Percentiles rank a stretch among this genome's conserved stretches.
Evolutionary conservation across 2,329 filamentous ascomycete genomes (phyloP).

Genomic region (Immersiporthe knoxdaviesiana): DNA sequence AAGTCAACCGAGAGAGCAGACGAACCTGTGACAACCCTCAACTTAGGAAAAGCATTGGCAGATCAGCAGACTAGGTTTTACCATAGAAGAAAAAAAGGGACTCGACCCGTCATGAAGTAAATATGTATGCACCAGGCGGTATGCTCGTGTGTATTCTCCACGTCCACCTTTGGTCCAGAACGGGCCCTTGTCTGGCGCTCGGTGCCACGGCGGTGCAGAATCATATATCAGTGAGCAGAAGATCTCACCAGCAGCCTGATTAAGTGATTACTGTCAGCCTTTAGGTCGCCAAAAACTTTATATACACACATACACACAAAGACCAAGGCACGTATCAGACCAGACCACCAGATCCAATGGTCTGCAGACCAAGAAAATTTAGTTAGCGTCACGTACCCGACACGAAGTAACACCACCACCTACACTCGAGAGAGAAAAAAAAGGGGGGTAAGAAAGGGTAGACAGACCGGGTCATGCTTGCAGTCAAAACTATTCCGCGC

Average conservation of each 20-base stretch:
- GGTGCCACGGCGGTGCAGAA: background rate
- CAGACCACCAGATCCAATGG: slow-evolving; percentile 46
- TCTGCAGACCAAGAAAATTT: slow-evolving; percentile 30
- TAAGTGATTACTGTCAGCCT: background rate
- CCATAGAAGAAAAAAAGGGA: too few species aligned
- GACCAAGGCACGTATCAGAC: slow-evolving; percentile 35
- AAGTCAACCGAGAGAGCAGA: background rate
- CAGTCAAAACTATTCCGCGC: slow-evolving; percentile 35
- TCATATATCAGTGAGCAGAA: background rate
- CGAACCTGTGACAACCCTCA: background rate
- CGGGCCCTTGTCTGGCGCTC: background rate
- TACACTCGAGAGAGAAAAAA: too few species aligned
- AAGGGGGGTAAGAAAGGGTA: background rate
- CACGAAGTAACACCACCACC: background rate
- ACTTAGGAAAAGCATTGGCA: background rate
- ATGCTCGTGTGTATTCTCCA: background rate
- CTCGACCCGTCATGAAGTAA: background rate
- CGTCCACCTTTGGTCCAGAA: background rate
- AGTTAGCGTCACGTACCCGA: background rate
- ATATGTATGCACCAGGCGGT: background rate
- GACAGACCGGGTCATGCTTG: slow-evolving; percentile 30
- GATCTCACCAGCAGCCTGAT: background rate
- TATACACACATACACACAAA: too few species aligned
- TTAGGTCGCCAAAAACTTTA: background rate
- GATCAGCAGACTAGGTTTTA: background rate